These are phyloP conservation scores for Fusarium pininemorale DNA, from an alignment of 2,329 filamentous ascomycete genomes.

Conservation along the genomic window DNA sequence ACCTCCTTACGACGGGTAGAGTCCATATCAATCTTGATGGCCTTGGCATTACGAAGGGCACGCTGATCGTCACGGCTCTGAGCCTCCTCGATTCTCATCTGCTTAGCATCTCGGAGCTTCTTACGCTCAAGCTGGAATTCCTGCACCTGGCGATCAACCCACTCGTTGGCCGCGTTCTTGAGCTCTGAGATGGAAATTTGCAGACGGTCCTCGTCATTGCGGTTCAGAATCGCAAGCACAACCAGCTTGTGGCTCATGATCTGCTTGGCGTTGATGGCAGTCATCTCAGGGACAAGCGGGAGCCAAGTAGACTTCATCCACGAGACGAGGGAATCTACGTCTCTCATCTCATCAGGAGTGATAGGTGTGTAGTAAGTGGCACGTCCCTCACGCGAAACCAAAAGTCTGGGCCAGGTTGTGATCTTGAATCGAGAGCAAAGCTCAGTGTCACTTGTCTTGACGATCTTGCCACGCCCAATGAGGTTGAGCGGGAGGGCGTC, in stretches of 20 bases:
- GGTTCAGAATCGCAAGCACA: conserved; percentile 88
- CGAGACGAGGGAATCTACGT: conserved; percentile 77
- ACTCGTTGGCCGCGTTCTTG: conserved; percentile 94
- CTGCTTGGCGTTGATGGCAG: conserved; percentile 88
- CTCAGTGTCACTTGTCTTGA: conserved; percentile 84
- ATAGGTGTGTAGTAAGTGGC: conserved; percentile 90
- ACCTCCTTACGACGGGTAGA: conserved; percentile 88
- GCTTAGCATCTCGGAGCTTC: conserved; percentile 92
- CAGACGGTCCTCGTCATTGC: conserved; percentile 83
- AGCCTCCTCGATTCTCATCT: conserved; percentile 94
- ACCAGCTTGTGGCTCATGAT: conserved; percentile 96
- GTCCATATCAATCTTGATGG: conserved; percentile 90
- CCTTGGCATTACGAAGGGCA: conserved; percentile 86
- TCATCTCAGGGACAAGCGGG: conserved; percentile 93
- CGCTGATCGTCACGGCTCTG: conserved; percentile 92
- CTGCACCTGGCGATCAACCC: conserved; percentile 96
- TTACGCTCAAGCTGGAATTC: conserved; percentile 92
- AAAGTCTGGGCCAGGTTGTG: conserved; percentile 91
- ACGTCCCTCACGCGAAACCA: conserved; percentile 89
- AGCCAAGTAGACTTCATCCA: conserved; percentile 99
- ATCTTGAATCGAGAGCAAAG: conserved; percentile 90
- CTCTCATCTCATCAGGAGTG: conserved; percentile 90
- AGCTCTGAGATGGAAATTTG: conserved; percentile 83
- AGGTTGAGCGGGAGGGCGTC: conserved; percentile 87
- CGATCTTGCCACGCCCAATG: conserved; percentile 89